These are phyloP conservation scores for Psilocybe subaeruginosa DNA, from an alignment of 768 basidiomycete genomes.

Conservation along the genomic window DNA sequence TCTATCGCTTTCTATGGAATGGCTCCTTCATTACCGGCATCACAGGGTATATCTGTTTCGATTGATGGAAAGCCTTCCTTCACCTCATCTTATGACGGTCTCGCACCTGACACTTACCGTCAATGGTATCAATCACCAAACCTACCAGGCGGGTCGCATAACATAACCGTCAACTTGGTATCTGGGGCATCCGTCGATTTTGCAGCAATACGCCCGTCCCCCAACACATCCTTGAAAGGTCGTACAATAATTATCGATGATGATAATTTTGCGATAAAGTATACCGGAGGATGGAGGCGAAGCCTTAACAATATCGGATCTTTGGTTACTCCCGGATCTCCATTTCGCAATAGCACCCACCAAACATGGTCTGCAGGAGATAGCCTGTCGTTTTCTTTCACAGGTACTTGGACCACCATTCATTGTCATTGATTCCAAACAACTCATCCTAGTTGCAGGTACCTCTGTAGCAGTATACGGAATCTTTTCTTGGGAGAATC, in stretches of 20 bases:
- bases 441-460: background rate
- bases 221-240: conserved; percentile 10
- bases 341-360: background rate
- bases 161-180: conserved; percentile 10
- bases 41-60: conserved; percentile 13
- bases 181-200: conserved; percentile 10
- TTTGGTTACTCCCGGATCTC: background rate
- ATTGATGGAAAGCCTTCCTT: conserved; percentile 16
- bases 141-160: conserved; percentile 17
- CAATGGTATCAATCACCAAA: conserved; percentile 24
- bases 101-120: conserved; percentile 8
- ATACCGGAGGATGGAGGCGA: background rate
- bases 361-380: background rate
- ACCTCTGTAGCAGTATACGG: background rate
- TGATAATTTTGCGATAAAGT: background rate
- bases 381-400: background rate
- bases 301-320: background rate
- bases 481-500: conserved; percentile 2
- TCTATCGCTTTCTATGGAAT: conserved; percentile 16
- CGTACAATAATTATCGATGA: background rate
- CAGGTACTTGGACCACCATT: background rate
- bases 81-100: conserved; percentile 9
- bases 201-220: conserved; percentile 14
- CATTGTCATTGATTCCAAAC: background rate
- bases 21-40: conserved; percentile 1